Evolutionary conservation across 352 stramenopile genomes (phyloP), one percentile per base, ranked within the genome.

Genomic region (Phytophthora lateralis): DNA sequence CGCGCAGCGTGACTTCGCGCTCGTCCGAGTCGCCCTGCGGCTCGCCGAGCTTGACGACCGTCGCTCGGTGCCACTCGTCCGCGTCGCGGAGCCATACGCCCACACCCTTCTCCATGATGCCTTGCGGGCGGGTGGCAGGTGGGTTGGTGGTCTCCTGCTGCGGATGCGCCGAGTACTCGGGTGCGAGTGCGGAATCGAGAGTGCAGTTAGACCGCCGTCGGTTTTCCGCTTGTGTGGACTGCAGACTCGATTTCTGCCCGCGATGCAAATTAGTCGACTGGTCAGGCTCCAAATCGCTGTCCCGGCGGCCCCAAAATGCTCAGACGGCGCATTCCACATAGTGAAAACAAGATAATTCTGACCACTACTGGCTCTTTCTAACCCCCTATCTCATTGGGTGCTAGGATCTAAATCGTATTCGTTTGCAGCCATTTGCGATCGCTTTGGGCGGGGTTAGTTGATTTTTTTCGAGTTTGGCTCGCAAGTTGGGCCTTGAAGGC

Each of bases 61-160:
- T 74, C 5, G 81, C 85, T 58, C 76, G 82, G 52, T 79, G 59
- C 85, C 85, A 94, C 50, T 89, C 81, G 46, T 90, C 83, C 57
- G 60, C 69, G 55, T 93, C 76, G 58, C 78, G 81, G 44, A 94
- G 69, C 85, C 85, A 94, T 15, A 93, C 75, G 41, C 77, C 71
- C 27, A 94, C 85, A 27, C 85, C 85, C 55, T 91, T 91, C 61
- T 94, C 85, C 85, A 94, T 94, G 7, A 24, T 73, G 11, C 6
- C 32, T 38, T 1, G 32, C 32, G 30, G 11, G 8, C 11, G 30
- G 11, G 30, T 4, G 10, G 1, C 32, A 4, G 32, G 8, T 41
- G 35, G 3, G 35, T n/a, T 41, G n/a, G 12, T 41, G 35, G 35
- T 30, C 26, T 30, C 26, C 26, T 30, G 26, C 26, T 14, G 32